Conservation (phyloP, 1,284 basidiomycete species). For the Cutaneotrichosporon cutaneum region DNA sequence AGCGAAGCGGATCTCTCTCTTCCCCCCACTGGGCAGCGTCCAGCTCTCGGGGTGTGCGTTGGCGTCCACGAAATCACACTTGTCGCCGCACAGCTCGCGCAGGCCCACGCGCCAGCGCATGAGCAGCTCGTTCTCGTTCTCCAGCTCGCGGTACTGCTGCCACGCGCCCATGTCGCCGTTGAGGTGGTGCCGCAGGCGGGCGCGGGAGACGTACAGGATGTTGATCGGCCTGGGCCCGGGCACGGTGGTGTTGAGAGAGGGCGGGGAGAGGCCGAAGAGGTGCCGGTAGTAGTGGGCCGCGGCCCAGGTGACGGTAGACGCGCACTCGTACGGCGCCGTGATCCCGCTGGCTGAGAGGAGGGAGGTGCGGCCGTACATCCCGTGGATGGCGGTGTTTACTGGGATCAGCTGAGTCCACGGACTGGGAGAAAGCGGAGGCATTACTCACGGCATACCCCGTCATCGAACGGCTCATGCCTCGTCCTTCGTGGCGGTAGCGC, state of each 20-base stretch:
- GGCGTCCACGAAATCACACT: constrained; percentile 37
- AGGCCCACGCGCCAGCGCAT: constrained; percentile 27
- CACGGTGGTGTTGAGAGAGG: not conserved
- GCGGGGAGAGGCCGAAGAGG: constrained; percentile 33
- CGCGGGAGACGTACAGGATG: constrained; percentile 45
- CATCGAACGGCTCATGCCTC: constrained; percentile 40
- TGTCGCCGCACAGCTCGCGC: constrained; percentile 25
- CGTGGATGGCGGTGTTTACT: constrained; percentile 48
- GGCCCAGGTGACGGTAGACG: constrained; percentile 46
- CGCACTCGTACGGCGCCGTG: constrained; percentile 31
- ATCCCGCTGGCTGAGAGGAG: constrained; percentile 46
- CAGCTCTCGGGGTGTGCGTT: constrained; percentile 39
- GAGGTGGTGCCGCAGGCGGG: constrained; percentile 35
- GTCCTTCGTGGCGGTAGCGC: constrained; percentile 45
- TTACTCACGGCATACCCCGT: constrained; percentile 41
- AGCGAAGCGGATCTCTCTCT: constrained; percentile 35
- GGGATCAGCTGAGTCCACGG: not conserved
- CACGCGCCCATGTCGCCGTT: constrained; percentile 41
- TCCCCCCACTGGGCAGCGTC: constrained; percentile 9
- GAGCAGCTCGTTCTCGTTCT: constrained; percentile 42
- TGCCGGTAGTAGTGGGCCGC: constrained; percentile 48
- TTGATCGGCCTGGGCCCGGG: constrained; percentile 34
- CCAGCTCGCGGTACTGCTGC: constrained; percentile 41
- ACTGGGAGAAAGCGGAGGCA: not conserved
- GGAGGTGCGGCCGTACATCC: constrained; percentile 43